A percentile compares a stretch with the other conserved stretches of the same genome.
These are phyloP conservation scores for Secale cereale DNA, from an alignment of 176 grass and related monocot species.

Conservation along the genomic window DNA sequence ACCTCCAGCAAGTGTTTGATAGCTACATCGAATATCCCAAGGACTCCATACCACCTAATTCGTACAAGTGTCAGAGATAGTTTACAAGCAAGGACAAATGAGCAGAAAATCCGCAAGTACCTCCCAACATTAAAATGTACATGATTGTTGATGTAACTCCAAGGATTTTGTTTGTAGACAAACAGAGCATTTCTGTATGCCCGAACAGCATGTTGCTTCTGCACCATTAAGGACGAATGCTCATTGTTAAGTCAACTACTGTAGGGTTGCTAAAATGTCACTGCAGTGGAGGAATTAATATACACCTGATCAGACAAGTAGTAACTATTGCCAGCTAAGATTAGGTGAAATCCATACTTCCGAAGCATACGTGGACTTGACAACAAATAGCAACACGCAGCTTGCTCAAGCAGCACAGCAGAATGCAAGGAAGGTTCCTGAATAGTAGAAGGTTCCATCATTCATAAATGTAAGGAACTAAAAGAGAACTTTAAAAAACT, in stretches of 20 bases:
- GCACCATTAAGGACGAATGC: slow-evolving; percentile 30
- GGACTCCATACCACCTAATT: slow-evolving; percentile 91
- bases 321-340: slow-evolving; percentile 89
- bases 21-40: slow-evolving; percentile 89
- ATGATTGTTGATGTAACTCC: slow-evolving; percentile 98
- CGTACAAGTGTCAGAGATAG: slow-evolving; percentile 23
- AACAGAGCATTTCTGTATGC: slow-evolving; percentile 89
- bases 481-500: background rate
- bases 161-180: slow-evolving; percentile 90
- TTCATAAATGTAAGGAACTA: slow-evolving; percentile 14
- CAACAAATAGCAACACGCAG: slow-evolving; percentile 78
- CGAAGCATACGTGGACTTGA: slow-evolving; percentile 84
- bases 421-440: slow-evolving; percentile 95
- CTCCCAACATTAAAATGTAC: slow-evolving; percentile 99
- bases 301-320: slow-evolving; percentile 85
- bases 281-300: slow-evolving; percentile 8
- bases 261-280: slow-evolving; percentile 14
- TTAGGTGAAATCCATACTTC: slow-evolving; percentile 99
- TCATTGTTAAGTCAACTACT: slow-evolving; percentile 21
- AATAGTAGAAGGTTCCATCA: slow-evolving; percentile 32
- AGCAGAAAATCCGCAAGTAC: slow-evolving; percentile 36
- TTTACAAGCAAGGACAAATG: slow-evolving; percentile 20
- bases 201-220: slow-evolving; percentile 93
- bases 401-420: slow-evolving; percentile 96
- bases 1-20: slow-evolving; percentile 96